Conservation (phyloP, 805 yeast species). For the Clavispora phyllophila region DNA sequence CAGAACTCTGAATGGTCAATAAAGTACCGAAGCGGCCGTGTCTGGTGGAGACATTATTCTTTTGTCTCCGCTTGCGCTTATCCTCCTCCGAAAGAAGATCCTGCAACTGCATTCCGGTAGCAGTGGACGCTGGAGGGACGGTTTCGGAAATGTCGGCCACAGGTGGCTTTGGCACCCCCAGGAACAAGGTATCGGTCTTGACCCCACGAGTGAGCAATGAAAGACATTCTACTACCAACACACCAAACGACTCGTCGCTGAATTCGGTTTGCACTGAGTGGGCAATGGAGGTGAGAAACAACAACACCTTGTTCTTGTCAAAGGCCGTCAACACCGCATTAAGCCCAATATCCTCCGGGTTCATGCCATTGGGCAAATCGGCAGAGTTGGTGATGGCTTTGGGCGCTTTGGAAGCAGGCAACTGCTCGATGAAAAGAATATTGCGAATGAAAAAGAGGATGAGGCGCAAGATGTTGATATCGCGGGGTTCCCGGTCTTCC, state of each 20-base stretch:
- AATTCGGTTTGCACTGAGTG: conserved; percentile 62
- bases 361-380: conserved; percentile 53
- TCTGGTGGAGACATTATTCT: conserved; percentile 56
- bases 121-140: conserved; percentile 20
- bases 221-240: conserved; percentile 63
- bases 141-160: conserved; percentile 6
- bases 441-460: conserved; percentile 74
- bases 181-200: conserved; percentile 3
- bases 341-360: conserved; percentile 63
- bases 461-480: conserved; percentile 65
- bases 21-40: conserved; percentile 92
- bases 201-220: conserved; percentile 59
- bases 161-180: conserved; percentile 1
- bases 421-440: conserved; percentile 71
- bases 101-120: conserved; percentile 39
- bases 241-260: conserved; percentile 55
- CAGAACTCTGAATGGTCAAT: conserved; percentile 57
- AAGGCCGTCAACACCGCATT: conserved; percentile 54
- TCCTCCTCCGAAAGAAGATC: conserved; percentile 59
- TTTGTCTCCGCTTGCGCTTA: conserved; percentile 43
- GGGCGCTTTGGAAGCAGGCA: conserved; percentile 46
- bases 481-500: conserved; percentile 60
- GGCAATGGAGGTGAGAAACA: conserved; percentile 64
- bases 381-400: conserved; percentile 30
- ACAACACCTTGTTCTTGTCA: conserved; percentile 66